A percentile compares a stretch with the other conserved stretches of the same genome.
Conservation (phyloP, 352 stramenopile species). For the Globisporangium middletonii region DNA sequence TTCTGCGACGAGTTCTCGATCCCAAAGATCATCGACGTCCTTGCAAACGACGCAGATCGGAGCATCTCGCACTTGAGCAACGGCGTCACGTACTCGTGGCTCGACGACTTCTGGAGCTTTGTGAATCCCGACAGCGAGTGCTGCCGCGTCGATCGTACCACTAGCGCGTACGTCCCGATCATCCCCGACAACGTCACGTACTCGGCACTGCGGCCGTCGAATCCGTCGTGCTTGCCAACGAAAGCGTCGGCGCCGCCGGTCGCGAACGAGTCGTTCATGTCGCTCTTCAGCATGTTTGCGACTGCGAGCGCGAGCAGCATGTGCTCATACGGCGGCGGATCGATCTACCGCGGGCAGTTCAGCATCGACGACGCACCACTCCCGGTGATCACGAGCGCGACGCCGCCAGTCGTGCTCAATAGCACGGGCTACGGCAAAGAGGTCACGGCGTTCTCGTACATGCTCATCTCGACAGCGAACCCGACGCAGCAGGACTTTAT, state of each 20-base stretch:
- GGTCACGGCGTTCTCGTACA: conserved; percentile 71
- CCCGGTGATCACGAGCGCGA: conserved; percentile 22
- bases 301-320: conserved; percentile 32
- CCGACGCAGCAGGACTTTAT: conserved; percentile 31
- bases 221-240: conserved; percentile 34
- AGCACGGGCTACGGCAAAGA: conserved; percentile 33
- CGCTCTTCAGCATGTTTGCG: conserved; percentile 64
- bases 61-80: conserved; percentile 43
- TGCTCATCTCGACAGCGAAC: conserved; percentile 40
- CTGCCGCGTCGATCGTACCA: conserved; percentile 40
- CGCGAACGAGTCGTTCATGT: conserved; percentile 52
- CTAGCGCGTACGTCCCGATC: conserved; percentile 37
- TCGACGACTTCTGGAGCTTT: conserved; percentile 76
- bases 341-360: conserved; percentile 63
- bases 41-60: conserved; percentile 26
- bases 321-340: conserved; percentile 53
- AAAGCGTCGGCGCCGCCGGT: conserved; percentile 29
- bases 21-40: conserved; percentile 46
- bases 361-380: conserved; percentile 55
- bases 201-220: conserved; percentile 12
- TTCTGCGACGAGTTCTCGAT: conserved; percentile 53
- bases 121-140: conserved; percentile 54
- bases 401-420: conserved; percentile 41
- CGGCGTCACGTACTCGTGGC: conserved; percentile 52
- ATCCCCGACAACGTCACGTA: conserved; percentile 27